Evolutionary conservation across 345 rosid genomes (phyloP).

Genomic region (Rhodamnia argentea): DNA sequence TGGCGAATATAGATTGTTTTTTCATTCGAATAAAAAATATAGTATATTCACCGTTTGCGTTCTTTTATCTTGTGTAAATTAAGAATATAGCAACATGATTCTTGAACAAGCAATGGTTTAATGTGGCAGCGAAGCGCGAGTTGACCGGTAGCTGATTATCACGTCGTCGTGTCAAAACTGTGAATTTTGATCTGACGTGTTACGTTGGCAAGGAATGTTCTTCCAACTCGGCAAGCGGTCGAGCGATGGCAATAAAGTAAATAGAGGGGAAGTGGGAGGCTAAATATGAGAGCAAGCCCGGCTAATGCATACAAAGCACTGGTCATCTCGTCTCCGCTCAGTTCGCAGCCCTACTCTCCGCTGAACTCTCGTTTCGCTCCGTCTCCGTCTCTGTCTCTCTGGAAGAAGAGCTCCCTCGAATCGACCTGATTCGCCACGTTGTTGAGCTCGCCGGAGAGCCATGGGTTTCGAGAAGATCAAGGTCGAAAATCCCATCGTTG

Average conservation of each 20-base stretch:
- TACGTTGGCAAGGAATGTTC: background rate
- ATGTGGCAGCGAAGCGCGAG: background rate
- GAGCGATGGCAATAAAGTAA: background rate
- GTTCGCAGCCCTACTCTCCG: background rate
- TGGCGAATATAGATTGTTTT: background rate
- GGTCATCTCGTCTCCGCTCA: background rate
- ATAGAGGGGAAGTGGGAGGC: background rate
- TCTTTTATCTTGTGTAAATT: no score
- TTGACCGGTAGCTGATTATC: background rate
- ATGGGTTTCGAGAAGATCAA: constrained; percentile 89
- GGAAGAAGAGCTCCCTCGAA: background rate
- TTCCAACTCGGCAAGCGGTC: background rate
- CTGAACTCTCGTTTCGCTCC: background rate
- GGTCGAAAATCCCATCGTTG: constrained; percentile 90
- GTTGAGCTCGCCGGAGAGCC: background rate
- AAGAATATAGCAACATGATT: background rate
- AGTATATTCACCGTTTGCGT: background rate
- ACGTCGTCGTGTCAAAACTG: background rate
- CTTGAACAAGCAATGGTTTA: background rate
- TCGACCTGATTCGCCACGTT: background rate
- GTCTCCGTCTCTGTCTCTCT: background rate
- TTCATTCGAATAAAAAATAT: background rate
- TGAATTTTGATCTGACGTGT: background rate
- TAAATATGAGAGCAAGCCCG: background rate
- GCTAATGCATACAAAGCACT: background rate